These are phyloP conservation scores for Fusarium sp. DNA, from an alignment of 2,329 filamentous ascomycete genomes.

Conservation along the genomic window DNA sequence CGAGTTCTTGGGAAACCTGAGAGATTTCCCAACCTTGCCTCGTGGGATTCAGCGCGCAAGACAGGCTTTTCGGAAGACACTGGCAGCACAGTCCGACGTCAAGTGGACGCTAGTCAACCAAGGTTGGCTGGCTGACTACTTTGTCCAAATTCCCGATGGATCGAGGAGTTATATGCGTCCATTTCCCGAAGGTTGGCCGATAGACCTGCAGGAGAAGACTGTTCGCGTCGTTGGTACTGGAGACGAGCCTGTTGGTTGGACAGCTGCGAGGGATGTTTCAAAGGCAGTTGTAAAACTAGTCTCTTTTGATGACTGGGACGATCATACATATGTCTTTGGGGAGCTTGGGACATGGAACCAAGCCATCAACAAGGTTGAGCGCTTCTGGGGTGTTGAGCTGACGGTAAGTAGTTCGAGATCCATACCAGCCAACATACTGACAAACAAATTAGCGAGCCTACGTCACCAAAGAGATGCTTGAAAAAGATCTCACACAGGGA, in stretches of 20 bases:
- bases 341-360: constrained; percentile 5
- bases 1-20: neutral
- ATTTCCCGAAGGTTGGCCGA: neutral
- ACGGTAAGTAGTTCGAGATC: neutral
- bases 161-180: neutral
- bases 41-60: neutral
- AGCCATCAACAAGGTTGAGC: constrained; percentile 1
- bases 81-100: neutral
- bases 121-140: constrained; percentile 7
- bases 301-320: neutral
- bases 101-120: constrained; percentile 2
- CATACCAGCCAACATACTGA: no score
- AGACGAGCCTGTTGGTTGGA: neutral
- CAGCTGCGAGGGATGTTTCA: neutral
- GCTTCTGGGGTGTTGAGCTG: neutral
- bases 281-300: constrained; percentile 2
- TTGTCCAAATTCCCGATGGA: neutral
- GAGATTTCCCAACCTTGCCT: neutral
- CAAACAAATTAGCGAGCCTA: neutral
- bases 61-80: neutral
- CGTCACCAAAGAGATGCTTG: neutral
- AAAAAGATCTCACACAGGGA: neutral
- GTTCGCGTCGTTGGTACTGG: neutral
- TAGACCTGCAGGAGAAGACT: neutral
- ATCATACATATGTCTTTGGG: neutral